phyloP scores from a whole-genome alignment of 108 stramenopile genomes.

The Conticribra weissflogii region DNA sequence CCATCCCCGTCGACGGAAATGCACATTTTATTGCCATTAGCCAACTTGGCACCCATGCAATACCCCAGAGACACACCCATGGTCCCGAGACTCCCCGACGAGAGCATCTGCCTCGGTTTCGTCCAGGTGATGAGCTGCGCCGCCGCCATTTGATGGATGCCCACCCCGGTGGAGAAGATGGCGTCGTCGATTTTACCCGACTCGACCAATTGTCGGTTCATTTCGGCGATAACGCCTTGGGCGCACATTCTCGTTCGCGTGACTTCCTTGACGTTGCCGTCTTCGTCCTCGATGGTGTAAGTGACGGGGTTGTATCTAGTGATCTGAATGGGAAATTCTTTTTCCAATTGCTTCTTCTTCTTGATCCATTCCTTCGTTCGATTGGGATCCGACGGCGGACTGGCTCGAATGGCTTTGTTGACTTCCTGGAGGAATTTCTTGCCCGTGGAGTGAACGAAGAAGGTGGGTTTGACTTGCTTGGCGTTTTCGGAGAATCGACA shows the following conservation, averaged over 20 bases:
- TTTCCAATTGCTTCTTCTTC: slow-evolving; percentile 62
- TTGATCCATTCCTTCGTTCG: slow-evolving; percentile 71
- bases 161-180: slow-evolving; percentile 89
- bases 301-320: slow-evolving; percentile 64
- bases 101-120: slow-evolving; percentile 89
- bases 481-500: slow-evolving; percentile 75
- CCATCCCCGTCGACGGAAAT: slow-evolving; percentile 91
- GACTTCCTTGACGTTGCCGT: slow-evolving; percentile 50
- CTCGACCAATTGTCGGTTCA: slow-evolving; percentile 76
- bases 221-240: slow-evolving; percentile 75
- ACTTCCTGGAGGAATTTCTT: slow-evolving; percentile 81
- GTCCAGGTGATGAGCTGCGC: slow-evolving; percentile 95
- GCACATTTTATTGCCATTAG: slow-evolving; percentile 76
- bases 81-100: slow-evolving; percentile 88
- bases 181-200: slow-evolving; percentile 76
- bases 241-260: slow-evolving; percentile 69
- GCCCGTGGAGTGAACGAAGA: slow-evolving; percentile 85
- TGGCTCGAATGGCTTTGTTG: slow-evolving; percentile 55
- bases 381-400: slow-evolving; percentile 41
- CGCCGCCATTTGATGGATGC: slow-evolving; percentile 93
- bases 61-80: slow-evolving; percentile 91
- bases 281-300: slow-evolving; percentile 46
- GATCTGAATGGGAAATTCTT: slow-evolving; percentile 80
- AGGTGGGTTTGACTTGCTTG: slow-evolving; percentile 82
- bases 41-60: slow-evolving; percentile 89